Base-by-base conservation (phyloP, 169 alveolate genomes). In the Prorocentrum cordatum region DNA sequence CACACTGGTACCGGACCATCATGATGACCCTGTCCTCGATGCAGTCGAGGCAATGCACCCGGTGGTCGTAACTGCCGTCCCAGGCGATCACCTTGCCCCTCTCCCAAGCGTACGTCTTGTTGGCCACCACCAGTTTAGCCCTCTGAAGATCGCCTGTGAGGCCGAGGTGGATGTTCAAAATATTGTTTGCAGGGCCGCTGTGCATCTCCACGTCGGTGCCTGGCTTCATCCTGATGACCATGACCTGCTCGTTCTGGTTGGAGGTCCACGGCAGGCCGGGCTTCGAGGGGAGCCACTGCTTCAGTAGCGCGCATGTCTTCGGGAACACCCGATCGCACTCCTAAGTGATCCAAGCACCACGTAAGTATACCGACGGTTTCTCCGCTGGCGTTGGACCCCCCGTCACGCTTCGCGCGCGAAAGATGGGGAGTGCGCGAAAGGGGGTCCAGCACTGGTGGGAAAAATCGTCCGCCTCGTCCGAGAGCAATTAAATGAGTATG, bases 181-280 rank as follows among this genome's bases (percentile, higher is more conserved):
- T 77, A 75, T 87, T 87, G 72, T 87, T 87, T 54, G 89, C 62
- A 12, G 92, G 92, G 36, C 92, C 92, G 24, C 82, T 58, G 66
- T 87, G 92, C 3, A 83, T 75, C 62, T 87, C 92, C 42, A 86
- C 92, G 79, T 71, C 29, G 27, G 83, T 71, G 33, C 83, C 64
- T 9, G 24, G 32, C 9, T 71, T 45, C 83, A 67, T 29, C 26
- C 83, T 18, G 35, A 71, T 18, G 58, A 47, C 42, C n/a, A 73
- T 7, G 2, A 61, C 92, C 83, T 87, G 92, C 83, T 87, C 92
- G 59, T 87, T 87, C 83, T 87, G 92, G 83, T 87, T 84, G 47
- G 82, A 61, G 36, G 87, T 77, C 92, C 92, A 87, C 14, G 92
- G 92, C 31, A 80, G 47, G 4, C 90, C 90, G 1, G 90, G 90